phyloP scores from a whole-genome alignment of 345 rosid genomes.

The Bruguiera parviflora region DNA sequence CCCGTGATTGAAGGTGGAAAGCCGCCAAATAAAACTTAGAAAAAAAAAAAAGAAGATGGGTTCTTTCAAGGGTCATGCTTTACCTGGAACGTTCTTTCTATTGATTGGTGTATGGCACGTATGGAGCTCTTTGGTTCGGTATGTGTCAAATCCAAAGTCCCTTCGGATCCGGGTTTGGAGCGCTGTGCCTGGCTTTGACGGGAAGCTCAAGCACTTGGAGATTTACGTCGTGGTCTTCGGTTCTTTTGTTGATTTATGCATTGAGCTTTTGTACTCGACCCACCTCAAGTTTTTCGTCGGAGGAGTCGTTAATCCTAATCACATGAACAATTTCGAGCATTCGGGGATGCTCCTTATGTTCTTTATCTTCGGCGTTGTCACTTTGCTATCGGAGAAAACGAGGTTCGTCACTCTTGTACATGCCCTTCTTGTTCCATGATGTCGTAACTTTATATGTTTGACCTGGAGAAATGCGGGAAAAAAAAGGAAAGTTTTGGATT shows the following conservation, averaged over 20 bases:
- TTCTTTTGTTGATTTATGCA: constrained; percentile 70
- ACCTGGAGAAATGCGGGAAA: not conserved
- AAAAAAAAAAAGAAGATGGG: constrained; percentile 53
- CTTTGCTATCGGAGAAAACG: constrained; percentile 69
- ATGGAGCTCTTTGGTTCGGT: constrained; percentile 67
- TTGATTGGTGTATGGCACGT: constrained; percentile 81
- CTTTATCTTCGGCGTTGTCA: constrained; percentile 64
- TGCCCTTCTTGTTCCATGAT: constrained; percentile 3
- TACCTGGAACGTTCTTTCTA: constrained; percentile 82
- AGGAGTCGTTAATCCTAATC: constrained; percentile 76
- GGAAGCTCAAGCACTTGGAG: constrained; percentile 73
- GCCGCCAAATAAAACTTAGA: not conserved
- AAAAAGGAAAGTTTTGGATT: too few species aligned
- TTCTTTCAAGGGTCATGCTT: constrained; percentile 86
- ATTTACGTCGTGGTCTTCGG: constrained; percentile 74
- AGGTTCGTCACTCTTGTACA: constrained; percentile 42
- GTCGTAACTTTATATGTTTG: not conserved
- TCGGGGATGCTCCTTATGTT: constrained; percentile 98
- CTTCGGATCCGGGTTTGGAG: constrained; percentile 82
- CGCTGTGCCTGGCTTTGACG: constrained; percentile 76
- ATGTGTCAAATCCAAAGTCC: constrained; percentile 54
- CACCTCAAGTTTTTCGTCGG: constrained; percentile 78
- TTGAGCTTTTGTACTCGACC: constrained; percentile 87
- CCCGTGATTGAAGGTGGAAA: not conserved
- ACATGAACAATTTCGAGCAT: constrained; percentile 95